Evolutionary conservation across 495 filamentous ascomycete genomes (phyloP).

Genomic region (Penicillium cataractarum): DNA sequence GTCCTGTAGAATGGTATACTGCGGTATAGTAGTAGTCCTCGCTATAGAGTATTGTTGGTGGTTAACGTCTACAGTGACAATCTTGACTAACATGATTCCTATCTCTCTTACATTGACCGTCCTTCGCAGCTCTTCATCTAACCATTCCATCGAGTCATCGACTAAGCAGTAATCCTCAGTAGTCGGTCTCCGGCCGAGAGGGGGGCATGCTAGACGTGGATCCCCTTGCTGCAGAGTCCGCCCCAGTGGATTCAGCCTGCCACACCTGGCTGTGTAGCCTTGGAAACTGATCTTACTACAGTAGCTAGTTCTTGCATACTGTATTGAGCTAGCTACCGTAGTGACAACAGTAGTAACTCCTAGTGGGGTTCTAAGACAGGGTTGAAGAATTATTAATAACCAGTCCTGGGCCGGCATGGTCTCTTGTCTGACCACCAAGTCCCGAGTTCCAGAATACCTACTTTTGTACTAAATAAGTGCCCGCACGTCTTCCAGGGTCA

Average conservation of each 20-base stretch:
- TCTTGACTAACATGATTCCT: background rate
- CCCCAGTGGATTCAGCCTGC: background rate
- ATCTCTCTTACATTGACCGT: background rate
- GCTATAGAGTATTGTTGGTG: background rate
- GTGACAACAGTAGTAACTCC: background rate
- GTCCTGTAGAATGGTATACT: too few relatives aligned
- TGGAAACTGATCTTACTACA: background rate
- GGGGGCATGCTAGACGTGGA: slow-evolving; percentile 9
- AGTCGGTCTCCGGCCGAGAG: background rate
- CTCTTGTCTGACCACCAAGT: background rate
- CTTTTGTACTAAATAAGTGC: background rate
- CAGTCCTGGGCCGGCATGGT: background rate
- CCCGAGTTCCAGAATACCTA: background rate
- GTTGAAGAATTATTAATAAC: slow-evolving; percentile 2
- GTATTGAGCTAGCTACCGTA: background rate
- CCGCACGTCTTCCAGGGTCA: background rate
- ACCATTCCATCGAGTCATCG: background rate
- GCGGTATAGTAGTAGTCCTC: background rate
- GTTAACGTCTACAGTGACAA: background rate
- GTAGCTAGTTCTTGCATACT: background rate
- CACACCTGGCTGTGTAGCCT: background rate
- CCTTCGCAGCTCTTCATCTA: background rate
- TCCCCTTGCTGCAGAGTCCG: slow-evolving; percentile 20
- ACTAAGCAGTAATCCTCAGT: background rate
- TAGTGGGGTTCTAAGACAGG: background rate